Evolutionary conservation across 768 basidiomycete genomes (phyloP).

Genomic region (Termitomyces sp.): DNA sequence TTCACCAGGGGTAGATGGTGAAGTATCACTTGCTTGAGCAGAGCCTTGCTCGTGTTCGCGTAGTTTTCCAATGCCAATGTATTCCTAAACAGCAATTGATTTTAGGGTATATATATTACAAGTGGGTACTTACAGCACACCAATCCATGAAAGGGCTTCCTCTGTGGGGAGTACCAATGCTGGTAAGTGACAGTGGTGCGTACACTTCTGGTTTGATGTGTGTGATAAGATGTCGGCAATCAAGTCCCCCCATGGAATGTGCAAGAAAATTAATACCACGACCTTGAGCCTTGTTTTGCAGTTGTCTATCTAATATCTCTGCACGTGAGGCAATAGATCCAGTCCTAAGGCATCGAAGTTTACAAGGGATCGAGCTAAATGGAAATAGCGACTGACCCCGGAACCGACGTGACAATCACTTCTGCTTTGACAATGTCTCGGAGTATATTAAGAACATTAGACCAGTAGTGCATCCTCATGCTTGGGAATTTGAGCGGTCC

Average conservation of each 20-base stretch:
- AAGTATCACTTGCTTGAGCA: conserved; percentile 3
- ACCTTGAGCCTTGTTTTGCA: conserved; percentile 60
- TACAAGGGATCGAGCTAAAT: not conserved
- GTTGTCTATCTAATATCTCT: conserved; percentile 63
- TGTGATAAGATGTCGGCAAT: conserved; percentile 88
- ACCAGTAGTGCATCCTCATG: conserved; percentile 91
- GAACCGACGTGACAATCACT: conserved; percentile 94
- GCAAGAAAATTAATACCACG: conserved; percentile 89
- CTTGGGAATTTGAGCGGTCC: conserved; percentile 80
- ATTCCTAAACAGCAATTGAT: conserved; percentile 43
- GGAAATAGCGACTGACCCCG: conserved; percentile 53
- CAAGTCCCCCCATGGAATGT: conserved; percentile 97
- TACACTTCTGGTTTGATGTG: conserved; percentile 80
- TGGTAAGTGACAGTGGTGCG: conserved; percentile 80
- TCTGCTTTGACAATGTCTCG: conserved; percentile 82
- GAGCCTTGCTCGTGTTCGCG: conserved; percentile 33
- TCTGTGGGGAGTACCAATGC: conserved; percentile 88
- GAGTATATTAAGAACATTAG: conserved; percentile 76
- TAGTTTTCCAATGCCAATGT: conserved; percentile 84
- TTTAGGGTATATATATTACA: not conserved
- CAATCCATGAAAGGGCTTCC: conserved; percentile 99
- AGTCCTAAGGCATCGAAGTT: conserved; percentile 46
- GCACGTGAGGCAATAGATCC: conserved; percentile 85
- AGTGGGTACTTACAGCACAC: conserved; percentile 65
- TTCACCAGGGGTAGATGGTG: not conserved